Conservation (phyloP, 2,329 filamentous ascomycete species). For the Calonectria pseudoreteaudii region DNA sequence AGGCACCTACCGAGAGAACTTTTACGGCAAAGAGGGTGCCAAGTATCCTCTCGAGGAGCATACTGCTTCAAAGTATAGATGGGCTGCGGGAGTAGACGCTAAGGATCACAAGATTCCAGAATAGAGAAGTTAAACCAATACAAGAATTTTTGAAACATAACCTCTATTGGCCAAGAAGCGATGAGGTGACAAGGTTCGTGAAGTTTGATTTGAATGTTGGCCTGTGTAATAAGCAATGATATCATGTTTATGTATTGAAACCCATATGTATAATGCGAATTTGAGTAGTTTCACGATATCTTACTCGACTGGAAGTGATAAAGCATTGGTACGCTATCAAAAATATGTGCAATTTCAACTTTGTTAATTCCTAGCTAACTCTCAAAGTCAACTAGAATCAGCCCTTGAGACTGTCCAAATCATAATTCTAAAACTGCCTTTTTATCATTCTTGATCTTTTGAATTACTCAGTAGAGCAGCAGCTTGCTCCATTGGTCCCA, state of each 20-base stretch:
- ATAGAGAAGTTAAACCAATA: neutral
- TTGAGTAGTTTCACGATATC: neutral
- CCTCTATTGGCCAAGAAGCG: neutral
- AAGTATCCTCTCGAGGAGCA: conserved; percentile 64
- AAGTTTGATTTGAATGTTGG: neutral
- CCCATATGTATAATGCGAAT: no score
- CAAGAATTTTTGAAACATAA: neutral
- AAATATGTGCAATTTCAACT: neutral
- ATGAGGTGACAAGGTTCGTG: neutral
- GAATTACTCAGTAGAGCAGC: neutral
- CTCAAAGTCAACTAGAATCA: neutral
- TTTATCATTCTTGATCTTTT: neutral
- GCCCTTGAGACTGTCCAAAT: neutral
- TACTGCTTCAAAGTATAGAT: conserved; percentile 62
- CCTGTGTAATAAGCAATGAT: no score
- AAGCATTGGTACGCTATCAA: neutral
- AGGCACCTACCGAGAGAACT: conserved; percentile 72
- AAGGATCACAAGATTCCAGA: conserved; percentile 37
- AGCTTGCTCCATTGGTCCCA: neutral
- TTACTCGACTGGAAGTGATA: neutral
- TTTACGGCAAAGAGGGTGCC: conserved; percentile 64
- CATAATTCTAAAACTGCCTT: neutral
- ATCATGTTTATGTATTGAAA: no score
- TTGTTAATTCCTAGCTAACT: neutral
- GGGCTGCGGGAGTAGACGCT: conserved; percentile 42